phyloP scores from a whole-genome alignment of 2,329 filamentous ascomycete species.

The Hortaea werneckii region DNA sequence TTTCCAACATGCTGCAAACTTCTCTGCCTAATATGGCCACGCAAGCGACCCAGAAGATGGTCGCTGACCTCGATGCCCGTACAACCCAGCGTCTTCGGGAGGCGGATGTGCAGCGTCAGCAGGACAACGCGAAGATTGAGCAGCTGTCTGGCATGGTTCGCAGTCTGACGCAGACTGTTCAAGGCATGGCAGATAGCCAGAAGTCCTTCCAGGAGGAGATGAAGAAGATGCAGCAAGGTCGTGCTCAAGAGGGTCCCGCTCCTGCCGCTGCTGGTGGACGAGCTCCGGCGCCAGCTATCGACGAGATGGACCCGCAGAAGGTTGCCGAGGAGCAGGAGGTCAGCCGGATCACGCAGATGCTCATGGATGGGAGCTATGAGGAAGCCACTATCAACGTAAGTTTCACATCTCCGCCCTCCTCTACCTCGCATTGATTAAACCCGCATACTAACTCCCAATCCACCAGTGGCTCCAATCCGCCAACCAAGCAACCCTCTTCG shows the following conservation, averaged over 20 bases:
- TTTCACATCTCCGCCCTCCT: neutral
- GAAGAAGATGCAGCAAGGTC: constrained; percentile 27
- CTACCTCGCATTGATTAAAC: neutral
- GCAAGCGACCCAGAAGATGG: constrained; percentile 54
- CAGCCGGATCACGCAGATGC: constrained; percentile 50
- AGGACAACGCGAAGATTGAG: constrained; percentile 57
- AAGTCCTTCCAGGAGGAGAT: constrained; percentile 54
- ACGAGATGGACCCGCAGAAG: constrained; percentile 30
- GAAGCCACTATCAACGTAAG: constrained; percentile 35
- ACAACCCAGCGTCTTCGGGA: constrained; percentile 43
- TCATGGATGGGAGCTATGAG: constrained; percentile 46
- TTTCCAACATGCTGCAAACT: constrained; percentile 50
- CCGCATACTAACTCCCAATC: constrained; percentile 23
- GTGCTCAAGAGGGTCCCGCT: constrained; percentile 2
- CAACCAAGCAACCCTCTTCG: constrained; percentile 50
- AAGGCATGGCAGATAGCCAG: constrained; percentile 59
- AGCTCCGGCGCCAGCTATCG: constrained; percentile 8
- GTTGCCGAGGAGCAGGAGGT: constrained; percentile 47
- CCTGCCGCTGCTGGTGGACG: constrained; percentile 5
- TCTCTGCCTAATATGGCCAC: constrained; percentile 20
- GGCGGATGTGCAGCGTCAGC: constrained; percentile 41
- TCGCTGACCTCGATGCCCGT: constrained; percentile 56
- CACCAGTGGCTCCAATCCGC: constrained; percentile 50
- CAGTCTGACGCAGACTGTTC: constrained; percentile 57
- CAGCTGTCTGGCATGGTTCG: constrained; percentile 59